Evolutionary conservation across 495 filamentous ascomycete genomes (phyloP), one percentile per base, ranked within the genome.

Genomic region (Podospora anserina): DNA sequence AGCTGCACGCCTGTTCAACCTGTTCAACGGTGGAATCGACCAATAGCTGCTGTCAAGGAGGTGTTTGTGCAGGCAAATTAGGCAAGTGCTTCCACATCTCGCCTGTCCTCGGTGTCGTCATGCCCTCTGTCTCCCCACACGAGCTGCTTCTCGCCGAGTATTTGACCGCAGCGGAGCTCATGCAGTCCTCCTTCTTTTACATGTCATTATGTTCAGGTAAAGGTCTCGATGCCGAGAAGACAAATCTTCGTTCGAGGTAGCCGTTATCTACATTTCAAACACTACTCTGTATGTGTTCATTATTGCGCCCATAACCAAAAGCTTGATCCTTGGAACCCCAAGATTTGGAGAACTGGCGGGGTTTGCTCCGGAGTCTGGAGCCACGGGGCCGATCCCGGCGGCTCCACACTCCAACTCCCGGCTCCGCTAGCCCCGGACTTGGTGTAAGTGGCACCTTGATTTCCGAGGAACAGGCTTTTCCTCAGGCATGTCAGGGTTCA

Each of bases 91-190:
- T 56, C 53, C n/a, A 32, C 34, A 54, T 20, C 55, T 64, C 23
- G 34, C 27, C 19, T 39, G 28, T 53, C 20, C 6, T 6, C 3
- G 15, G 39, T 13, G 61, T 49, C 39, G 39, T 49, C 39, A 49
- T 49, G 39, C 9, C 30, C 28, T 39, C 16, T 18, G 11, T 23
- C 20, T 54, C 19, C 63, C 11, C 63, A 54, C 11, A 20, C 4
- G 20, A 30, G 5, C 19, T 32, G 20, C 54, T 65, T 58, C 30
- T 64, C 68, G 63, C 68, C 63, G 63, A 66, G 59, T 54, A 66
- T 66, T 69, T 69, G 16, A 63, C 68, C 68, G 68, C 66, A 62
- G 68, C 64, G 64, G 68, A 66, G 68, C 44, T 20, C n/a, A 63
- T 44, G 30, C 32, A 63, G 61, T 32, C 3, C 23, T 23, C 30